Percentiles rank a stretch among this genome's conserved stretches.
phyloP scores from a whole-genome alignment of 2,329 filamentous ascomycete genomes.

The Curvularia sp. region DNA sequence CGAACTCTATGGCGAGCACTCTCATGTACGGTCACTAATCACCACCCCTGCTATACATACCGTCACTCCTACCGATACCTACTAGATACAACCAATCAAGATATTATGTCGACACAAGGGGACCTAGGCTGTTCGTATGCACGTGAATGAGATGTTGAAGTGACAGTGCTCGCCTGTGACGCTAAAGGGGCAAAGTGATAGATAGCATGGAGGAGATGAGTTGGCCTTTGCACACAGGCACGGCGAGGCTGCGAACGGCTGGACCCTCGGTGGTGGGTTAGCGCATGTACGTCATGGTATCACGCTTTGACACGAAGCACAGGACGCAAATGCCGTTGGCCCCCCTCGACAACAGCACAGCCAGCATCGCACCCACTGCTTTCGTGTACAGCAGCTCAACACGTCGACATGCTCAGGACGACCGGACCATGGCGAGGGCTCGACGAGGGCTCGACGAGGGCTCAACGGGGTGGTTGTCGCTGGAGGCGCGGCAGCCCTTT shows the following conservation, averaged over 20 bases:
- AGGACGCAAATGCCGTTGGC: conserved; percentile 6
- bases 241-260: conserved; percentile 16
- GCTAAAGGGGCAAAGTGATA: background rate
- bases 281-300: conserved; percentile 19
- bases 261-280: conserved; percentile 11
- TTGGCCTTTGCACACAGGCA: conserved; percentile 8
- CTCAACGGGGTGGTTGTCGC: background rate
- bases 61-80: conserved; percentile 19
- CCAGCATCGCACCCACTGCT: background rate
- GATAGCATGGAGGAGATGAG: conserved; percentile 1
- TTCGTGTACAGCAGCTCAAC: background rate
- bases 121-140: background rate
- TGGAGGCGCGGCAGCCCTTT: conserved; percentile 6
- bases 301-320: conserved; percentile 15
- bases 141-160: background rate
- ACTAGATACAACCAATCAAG: conserved; percentile 22
- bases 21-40: conserved; percentile 25
- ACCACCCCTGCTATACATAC: conserved; percentile 16
- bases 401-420: background rate
- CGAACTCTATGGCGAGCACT: conserved; percentile 13
- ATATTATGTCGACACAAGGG: conserved; percentile 15
- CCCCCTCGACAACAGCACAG: background rate
- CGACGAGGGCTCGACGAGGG: too few relatives aligned
- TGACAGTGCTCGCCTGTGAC: background rate
- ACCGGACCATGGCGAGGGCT: background rate